A percentile compares a stretch with the other conserved stretches of the same genome.
These are phyloP conservation scores for Phanerodontia chrysosporium DNA, from an alignment of 768 basidiomycete genomes.

Conservation along the genomic window DNA sequence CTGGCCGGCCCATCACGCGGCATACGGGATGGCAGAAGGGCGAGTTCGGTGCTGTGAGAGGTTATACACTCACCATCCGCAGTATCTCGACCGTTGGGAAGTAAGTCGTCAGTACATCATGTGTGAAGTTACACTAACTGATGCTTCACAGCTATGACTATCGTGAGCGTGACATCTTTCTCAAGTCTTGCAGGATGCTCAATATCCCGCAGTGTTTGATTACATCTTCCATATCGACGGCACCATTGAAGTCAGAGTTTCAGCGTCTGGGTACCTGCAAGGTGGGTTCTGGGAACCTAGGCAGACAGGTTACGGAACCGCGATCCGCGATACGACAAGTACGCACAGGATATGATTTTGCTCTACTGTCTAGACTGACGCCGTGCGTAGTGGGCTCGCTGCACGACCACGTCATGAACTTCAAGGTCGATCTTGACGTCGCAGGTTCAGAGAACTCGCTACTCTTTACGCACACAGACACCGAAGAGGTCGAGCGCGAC, in stretches of 20 bases:
- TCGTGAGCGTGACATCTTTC: no score
- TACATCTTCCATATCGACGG: conserved; percentile 66
- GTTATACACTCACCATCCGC: conserved; percentile 53
- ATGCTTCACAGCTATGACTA: conserved; percentile 44
- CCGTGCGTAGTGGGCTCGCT: conserved; percentile 49
- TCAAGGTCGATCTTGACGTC: conserved; percentile 64
- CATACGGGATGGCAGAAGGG: conserved; percentile 50
- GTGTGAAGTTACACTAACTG: neutral
- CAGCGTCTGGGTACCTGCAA: conserved; percentile 67
- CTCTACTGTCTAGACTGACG: neutral
- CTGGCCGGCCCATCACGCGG: conserved; percentile 50
- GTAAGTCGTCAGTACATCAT: conserved; percentile 34
- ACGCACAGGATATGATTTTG: conserved; percentile 17
- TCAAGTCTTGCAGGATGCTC: no score
- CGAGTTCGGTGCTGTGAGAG: conserved; percentile 59
- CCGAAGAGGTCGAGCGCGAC: conserved; percentile 44
- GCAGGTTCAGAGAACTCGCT: conserved; percentile 56
- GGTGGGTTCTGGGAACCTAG: conserved; percentile 53
- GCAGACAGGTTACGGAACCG: conserved; percentile 49
- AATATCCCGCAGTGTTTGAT: conserved; percentile 55
- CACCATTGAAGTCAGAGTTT: conserved; percentile 62
- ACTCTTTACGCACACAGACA: conserved; percentile 43
- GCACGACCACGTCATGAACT: conserved; percentile 68
- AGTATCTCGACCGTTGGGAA: conserved; percentile 61
- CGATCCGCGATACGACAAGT: conserved; percentile 55